Evolutionary conservation across 2,329 filamentous ascomycete genomes (phyloP), one percentile per base, ranked within the genome.

Genomic region (Paracamarosporium sp.): DNA sequence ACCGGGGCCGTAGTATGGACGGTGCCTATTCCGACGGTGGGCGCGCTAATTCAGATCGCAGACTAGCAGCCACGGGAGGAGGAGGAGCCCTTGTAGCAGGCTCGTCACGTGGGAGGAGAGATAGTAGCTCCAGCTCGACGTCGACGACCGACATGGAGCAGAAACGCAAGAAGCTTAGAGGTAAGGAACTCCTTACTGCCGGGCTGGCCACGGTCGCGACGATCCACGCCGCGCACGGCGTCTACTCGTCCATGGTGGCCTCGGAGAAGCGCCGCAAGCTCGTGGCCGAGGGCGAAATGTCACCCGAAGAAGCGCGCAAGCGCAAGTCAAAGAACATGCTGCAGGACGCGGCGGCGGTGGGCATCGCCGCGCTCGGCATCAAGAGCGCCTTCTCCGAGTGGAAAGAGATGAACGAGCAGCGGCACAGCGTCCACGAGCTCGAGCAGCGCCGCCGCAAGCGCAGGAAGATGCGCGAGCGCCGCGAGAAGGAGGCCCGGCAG

Each of bases 131-230:
- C 30, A 66, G 72, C 63, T 78, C 84, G 60, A 83, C 83, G 55
- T 83, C 82, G 62, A 86, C 84, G 72, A 83, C 82, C 67, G 87
- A 88, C 70, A 86, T 90, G 78, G 86, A 88, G 70, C 81, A 83
- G 64, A 78, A 81, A 68, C 80, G 82, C 53, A 89, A 87, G 76
- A 88, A 89, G 71, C 82, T 88, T 79, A 82, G 82, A 79, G 84
- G 86, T 74, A 88, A 89, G 76, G 85, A 89, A 80, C 75, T 89
- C 68, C 72, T 90, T 62, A 89, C 87, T 63, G 85, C 86, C 53
- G 87, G 88, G 61, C 78, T 90, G 57, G 88, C 88, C 53, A 87
- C 86, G 56, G 83, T 90, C 57, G 88, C 88, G 35, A 90, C 88
- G 27, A 88, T 90, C 61, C 87, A 90, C 76, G 88, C 88, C 24